These are phyloP conservation scores for Thuja plicata DNA, from an alignment of 83 land plant species.

Conservation along the genomic window DNA sequence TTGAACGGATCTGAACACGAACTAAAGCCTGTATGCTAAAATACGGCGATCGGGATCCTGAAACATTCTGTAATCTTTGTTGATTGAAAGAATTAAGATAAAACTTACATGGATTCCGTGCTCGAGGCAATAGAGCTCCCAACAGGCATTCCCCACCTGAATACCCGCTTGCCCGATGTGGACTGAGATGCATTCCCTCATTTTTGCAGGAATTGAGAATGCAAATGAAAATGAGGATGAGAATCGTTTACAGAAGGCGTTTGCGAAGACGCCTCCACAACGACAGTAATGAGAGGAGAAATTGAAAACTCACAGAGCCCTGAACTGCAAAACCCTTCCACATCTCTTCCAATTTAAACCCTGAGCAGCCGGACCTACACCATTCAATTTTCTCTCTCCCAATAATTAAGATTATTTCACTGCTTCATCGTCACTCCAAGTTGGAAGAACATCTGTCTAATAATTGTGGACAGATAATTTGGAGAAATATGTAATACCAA, in stretches of 20 bases:
- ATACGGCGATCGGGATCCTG: too few relatives aligned
- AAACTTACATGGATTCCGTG: constrained; percentile 51
- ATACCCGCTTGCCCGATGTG: constrained; percentile 64
- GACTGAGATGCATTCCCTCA: constrained; percentile 46
- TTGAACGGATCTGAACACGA: too few relatives aligned
- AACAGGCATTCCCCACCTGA: constrained; percentile 64
- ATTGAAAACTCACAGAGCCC: not conserved
- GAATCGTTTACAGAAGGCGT: constrained; percentile 17
- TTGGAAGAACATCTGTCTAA: not conserved
- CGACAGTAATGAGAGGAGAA: not conserved
- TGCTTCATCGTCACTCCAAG: not conserved
- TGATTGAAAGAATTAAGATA: too few relatives aligned
- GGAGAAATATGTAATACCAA: not conserved
- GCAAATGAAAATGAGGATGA: not conserved
- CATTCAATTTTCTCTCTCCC: not conserved
- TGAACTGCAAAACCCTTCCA: not conserved
- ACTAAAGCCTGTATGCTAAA: too few relatives aligned
- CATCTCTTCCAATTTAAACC: not conserved
- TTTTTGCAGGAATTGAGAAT: not conserved
- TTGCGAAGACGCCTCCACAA: constrained; percentile 25
- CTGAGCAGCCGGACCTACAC: not conserved
- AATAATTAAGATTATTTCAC: not conserved
- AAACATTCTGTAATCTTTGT: too few relatives aligned
- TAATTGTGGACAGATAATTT: not conserved
- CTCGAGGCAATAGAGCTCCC: constrained; percentile 65